Base-by-base conservation (phyloP, 2,329 filamentous ascomycete species). In the Capronia americana region DNA sequence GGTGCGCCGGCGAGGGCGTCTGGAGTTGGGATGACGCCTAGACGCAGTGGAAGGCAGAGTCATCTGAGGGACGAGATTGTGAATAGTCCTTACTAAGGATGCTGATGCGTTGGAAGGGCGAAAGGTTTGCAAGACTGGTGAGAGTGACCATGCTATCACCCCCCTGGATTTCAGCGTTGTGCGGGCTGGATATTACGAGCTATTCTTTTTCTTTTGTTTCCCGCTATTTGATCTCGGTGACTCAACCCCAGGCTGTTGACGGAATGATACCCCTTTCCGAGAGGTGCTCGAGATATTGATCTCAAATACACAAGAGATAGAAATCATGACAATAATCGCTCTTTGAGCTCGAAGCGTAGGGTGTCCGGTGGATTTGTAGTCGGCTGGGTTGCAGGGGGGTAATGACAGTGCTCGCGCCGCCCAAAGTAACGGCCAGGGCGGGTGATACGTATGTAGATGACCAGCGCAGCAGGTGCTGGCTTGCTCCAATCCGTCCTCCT, bases 51-150 rank as follows among this genome's bases (percentile, higher is more conserved):
- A 2, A 82, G 89, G 56, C 82, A 83, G 1, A 86, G 80, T 0
- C 79, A 78, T 46, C 82, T 96, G 56, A 88, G 90, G 59, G 88
- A 87, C 50, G 92, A 96, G 64, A 89, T 97, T 72, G 94, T 98
- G 26, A 90, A 96, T 74, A 87, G 85, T 66, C 87, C 87, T 56
- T 88, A 88, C 67, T 88, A 67, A 53, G 53, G 48, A 53, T 28
- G 20, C 48, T 10, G 48, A 24, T 8, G 23, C 11, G 24, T 34
- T 17, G 11, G 14, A 11, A 32, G 23, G n/a, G 53, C 20, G 26
- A n/a, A 55, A 34, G 12, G 53, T 34, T 34, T n/a, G 53, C 24
- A 28, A 28, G 26, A 11, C n/a, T 30, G 28, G 17, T 55, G 28
- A 34, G 53, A 51, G 17, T 7, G 38, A 44, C 5, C 17, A 6